These are phyloP conservation scores for Diaporthe citrichinensis DNA, from an alignment of 2,329 filamentous ascomycete species.

Conservation along the genomic window DNA sequence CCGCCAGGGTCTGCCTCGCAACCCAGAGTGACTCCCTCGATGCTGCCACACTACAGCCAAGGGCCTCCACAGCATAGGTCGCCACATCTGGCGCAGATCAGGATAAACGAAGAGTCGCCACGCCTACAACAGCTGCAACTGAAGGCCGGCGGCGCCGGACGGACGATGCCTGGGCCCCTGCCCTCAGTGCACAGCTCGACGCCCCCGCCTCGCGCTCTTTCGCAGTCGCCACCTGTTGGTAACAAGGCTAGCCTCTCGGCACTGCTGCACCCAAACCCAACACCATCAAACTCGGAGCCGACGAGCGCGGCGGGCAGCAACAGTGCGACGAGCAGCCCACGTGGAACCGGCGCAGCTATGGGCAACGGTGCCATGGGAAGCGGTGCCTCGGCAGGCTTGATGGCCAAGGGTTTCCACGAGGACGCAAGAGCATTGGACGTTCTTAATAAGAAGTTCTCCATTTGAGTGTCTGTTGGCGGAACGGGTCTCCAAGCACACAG, in stretches of 20 bases:
- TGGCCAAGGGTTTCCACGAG: constrained; percentile 43
- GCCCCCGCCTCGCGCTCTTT: constrained; percentile 61
- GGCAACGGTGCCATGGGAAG: constrained; percentile 1
- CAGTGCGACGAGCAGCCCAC: constrained; percentile 65
- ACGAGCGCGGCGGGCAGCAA: constrained; percentile 59
- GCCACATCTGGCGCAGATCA: constrained; percentile 52
- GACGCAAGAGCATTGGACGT: constrained; percentile 47
- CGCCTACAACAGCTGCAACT: constrained; percentile 57
- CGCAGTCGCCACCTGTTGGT: constrained; percentile 61
- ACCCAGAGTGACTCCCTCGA: constrained; percentile 40
- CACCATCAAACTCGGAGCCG: constrained; percentile 61
- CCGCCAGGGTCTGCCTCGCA: constrained; percentile 39
- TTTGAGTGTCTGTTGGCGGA: constrained; percentile 35
- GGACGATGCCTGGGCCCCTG: constrained; percentile 60
- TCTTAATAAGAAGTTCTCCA: constrained; percentile 50
- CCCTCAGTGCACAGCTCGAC: constrained; percentile 34
- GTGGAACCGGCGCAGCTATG: constrained; percentile 43
- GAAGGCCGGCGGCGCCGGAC: constrained; percentile 20
- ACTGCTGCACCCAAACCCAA: constrained; percentile 67
- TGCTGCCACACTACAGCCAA: constrained; percentile 40
- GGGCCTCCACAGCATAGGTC: constrained; percentile 46
- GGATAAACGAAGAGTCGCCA: constrained; percentile 56
- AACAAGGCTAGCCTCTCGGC: constrained; percentile 64
- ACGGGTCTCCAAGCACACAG: background rate
- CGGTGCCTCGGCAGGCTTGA: constrained; percentile 29